Evolutionary conservation across 164 flowering plant species (phyloP), one percentile per base, ranked within the genome.

Genomic region (Liquidambar formosana): DNA sequence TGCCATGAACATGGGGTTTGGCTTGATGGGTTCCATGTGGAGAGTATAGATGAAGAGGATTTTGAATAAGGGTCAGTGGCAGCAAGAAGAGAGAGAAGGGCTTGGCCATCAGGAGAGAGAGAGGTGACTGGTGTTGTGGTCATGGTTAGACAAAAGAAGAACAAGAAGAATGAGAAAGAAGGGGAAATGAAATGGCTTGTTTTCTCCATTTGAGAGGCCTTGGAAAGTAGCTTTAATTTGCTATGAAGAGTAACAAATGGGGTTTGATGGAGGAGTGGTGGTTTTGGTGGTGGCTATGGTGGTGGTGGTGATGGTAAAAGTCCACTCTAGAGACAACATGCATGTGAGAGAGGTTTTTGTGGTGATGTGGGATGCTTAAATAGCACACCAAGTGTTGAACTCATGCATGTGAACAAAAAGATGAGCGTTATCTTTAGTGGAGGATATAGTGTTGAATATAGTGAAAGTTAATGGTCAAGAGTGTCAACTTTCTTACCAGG

Each of bases 1-100:
- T 85, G 79, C 99, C 99, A 94, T 60, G 91, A 82, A 72, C 99
- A 94, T 19, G 99, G 97, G 0, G 87, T 91, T 43, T 74, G 51
- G 79, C 76, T 79, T 54, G 93, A 79, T 49, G 97, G 90, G 79
- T 92, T 75, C 99, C 99, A 94, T 26, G 97, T 72, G 63, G 96
- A 82, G 15, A 92, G 85, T 3, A 86, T 21, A 2, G 91, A 71
- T 5, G 90, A 80, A 8, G 85, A 73, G 0, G 82, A n/a, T 33
- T 77, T 72, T 1, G 81, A 69, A 27, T 78, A 64, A 8, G 78
- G 62, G 68, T 73, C 81, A 16, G 86, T 69, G 10, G 86, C 49
- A 11, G 90, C 61, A 49, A 92, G 73, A 12, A 94, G 92, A 57
- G 96, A 86, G 56, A 94, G 85, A n/a, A 94, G 88, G 25, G 94